These are phyloP conservation scores for Sarcodon sp. DNA, from an alignment of 768 basidiomycete species.

Conservation along the genomic window DNA sequence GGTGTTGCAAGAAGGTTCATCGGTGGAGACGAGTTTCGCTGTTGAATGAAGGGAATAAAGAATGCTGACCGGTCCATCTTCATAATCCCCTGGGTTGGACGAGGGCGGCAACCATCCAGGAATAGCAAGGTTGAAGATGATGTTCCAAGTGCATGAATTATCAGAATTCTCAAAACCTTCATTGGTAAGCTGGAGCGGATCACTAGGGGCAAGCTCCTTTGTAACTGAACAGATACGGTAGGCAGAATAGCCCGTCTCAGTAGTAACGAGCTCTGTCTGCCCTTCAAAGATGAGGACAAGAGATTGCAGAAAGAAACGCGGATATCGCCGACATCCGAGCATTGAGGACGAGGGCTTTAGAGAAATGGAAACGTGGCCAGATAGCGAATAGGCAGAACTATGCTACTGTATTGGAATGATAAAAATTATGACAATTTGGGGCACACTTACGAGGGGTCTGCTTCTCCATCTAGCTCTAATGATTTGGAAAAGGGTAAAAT, in stretches of 20 bases:
- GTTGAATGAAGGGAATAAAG: constrained; percentile 58
- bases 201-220: constrained; percentile 43
- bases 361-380: constrained; percentile 64
- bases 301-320: constrained; percentile 50
- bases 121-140: constrained; percentile 71
- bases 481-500: constrained; percentile 45
- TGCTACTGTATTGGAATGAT: not conserved
- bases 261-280: constrained; percentile 62
- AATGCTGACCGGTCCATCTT: constrained; percentile 34
- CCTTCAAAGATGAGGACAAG: constrained; percentile 75
- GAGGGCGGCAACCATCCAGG: constrained; percentile 84
- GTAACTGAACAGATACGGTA: constrained; percentile 56
- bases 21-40: constrained; percentile 31
- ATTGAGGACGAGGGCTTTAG: constrained; percentile 48
- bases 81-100: constrained; percentile 16
- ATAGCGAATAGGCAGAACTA: constrained; percentile 81
- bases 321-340: constrained; percentile 21
- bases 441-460: constrained; percentile 45
- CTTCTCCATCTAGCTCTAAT: constrained; percentile 61
- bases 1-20: constrained; percentile 24
- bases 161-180: constrained; percentile 47
- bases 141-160: constrained; percentile 54
- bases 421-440: not conserved
- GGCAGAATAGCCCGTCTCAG: constrained; percentile 52
- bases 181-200: constrained; percentile 48